Evolutionary conservation across 1,284 basidiomycete species (phyloP).

Genomic region (Blastosporella zonata): DNA sequence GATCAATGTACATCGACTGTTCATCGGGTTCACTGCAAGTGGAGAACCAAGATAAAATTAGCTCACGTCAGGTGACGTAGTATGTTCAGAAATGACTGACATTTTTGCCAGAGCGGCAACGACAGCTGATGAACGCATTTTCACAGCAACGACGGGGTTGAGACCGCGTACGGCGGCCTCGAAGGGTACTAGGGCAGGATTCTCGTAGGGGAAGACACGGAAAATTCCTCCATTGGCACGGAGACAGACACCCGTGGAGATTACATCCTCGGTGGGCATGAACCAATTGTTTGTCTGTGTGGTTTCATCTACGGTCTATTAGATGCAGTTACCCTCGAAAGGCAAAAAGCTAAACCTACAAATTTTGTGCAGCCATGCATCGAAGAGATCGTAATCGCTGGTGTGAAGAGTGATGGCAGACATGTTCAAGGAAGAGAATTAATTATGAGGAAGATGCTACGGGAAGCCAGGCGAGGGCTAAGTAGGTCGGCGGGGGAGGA

Average conservation of each 20-base stretch:
- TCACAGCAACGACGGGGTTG: constrained; percentile 81
- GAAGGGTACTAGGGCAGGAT: constrained; percentile 64
- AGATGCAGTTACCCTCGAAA: not conserved
- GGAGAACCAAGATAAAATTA: constrained; percentile 1
- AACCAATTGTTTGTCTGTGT: constrained; percentile 47
- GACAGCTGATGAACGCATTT: constrained; percentile 74
- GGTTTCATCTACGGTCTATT: constrained; percentile 32
- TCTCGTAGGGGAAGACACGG: constrained; percentile 73
- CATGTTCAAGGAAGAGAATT: constrained; percentile 18
- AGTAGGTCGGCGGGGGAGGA: not conserved
- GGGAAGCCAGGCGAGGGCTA: constrained; percentile 2
- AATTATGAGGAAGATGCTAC: not conserved
- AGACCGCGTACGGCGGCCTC: constrained; percentile 69
- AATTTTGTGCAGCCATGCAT: constrained; percentile 47
- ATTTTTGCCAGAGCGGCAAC: constrained; percentile 74
- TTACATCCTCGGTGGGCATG: constrained; percentile 39
- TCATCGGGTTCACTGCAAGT: constrained; percentile 44
- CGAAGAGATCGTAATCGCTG: constrained; percentile 42
- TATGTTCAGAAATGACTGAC: constrained; percentile 37
- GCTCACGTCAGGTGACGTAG: not conserved
- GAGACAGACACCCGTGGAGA: constrained; percentile 60
- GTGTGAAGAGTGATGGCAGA: constrained; percentile 35
- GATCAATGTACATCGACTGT: constrained; percentile 61
- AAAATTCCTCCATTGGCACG: constrained; percentile 62
- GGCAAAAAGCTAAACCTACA: constrained; percentile 27